phyloP scores from a whole-genome alignment of 257 asterid genomes.

The Coffea canephora region DNA sequence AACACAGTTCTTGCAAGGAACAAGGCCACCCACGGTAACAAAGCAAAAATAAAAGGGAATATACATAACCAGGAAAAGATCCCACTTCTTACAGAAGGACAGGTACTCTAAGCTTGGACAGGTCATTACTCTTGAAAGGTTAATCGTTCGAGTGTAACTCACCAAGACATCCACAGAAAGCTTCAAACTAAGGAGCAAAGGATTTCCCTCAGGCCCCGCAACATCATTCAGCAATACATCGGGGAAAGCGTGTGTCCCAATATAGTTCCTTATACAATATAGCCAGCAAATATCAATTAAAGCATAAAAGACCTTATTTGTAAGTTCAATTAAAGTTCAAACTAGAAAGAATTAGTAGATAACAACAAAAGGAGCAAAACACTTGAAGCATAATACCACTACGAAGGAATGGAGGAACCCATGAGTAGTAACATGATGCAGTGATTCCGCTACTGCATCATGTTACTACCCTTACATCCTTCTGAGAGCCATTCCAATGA shows the following conservation, averaged over 20 bases:
- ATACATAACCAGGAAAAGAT: background rate
- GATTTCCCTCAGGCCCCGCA: slow-evolving; percentile 97
- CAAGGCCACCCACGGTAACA: background rate
- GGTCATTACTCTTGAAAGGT: slow-evolving; percentile 17
- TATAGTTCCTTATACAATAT: slow-evolving; percentile 56
- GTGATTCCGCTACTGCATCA: background rate
- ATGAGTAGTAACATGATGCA: background rate
- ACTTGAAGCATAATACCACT: background rate
- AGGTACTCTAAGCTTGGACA: slow-evolving; percentile 1
- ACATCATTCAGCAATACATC: slow-evolving; percentile 93
- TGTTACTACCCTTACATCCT: background rate
- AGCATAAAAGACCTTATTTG: slow-evolving; percentile 2
- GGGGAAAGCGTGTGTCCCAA: slow-evolving; percentile 75
- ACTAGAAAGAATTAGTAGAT: background rate
- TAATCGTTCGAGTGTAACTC: slow-evolving; percentile 33
- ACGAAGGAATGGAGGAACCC: background rate
- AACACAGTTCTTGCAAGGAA: background rate
- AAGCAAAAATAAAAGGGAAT: background rate
- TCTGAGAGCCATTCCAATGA: background rate
- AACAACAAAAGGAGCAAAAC: background rate
- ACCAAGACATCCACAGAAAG: slow-evolving; percentile 98
- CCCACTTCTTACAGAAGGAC: slow-evolving; percentile 1
- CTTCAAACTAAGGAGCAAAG: slow-evolving; percentile 88
- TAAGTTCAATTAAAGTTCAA: background rate
- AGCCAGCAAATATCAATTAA: slow-evolving; percentile 18